Percentiles rank a stretch among this genome's conserved stretches.
These are phyloP conservation scores for Plasmodium gonderi DNA, from an alignment of 169 alveolate genomes.

Conservation along the genomic window DNA sequence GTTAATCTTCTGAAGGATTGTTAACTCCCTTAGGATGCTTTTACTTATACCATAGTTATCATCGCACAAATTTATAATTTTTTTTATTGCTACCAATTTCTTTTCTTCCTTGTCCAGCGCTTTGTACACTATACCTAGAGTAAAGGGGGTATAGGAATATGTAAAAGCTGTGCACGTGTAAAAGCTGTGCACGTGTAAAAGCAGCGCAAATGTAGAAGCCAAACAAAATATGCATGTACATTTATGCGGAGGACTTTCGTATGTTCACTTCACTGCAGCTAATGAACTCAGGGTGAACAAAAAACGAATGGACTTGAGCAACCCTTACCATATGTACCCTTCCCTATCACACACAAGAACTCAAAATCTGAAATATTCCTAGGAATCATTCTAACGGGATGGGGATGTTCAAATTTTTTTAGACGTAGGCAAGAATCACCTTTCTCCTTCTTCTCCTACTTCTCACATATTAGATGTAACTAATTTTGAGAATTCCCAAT, in stretches of 20 bases:
- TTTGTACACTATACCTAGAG: slow-evolving; percentile 51
- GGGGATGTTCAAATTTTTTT: background rate
- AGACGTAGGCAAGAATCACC: background rate
- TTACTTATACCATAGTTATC: slow-evolving; percentile 69
- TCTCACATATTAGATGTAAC: background rate
- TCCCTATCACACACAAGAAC: slow-evolving; percentile 62
- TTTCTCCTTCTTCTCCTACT: too few relatives aligned
- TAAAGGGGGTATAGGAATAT: background rate
- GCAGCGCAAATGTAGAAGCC: too few relatives aligned
- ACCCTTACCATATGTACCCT: slow-evolving; percentile 69
- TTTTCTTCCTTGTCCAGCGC: slow-evolving; percentile 58
- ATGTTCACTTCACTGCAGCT: too few relatives aligned
- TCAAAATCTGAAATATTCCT: slow-evolving; percentile 46
- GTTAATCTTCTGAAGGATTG: slow-evolving; percentile 66
- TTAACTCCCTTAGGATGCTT: slow-evolving; percentile 54
- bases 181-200: background rate
- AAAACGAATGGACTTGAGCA: background rate
- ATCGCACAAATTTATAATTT: slow-evolving; percentile 45
- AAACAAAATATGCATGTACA: slow-evolving; percentile 7
- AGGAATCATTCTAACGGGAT: slow-evolving; percentile 13
- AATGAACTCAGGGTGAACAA: background rate
- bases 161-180: background rate
- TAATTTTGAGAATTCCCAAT: background rate
- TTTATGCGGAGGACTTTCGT: too few relatives aligned
- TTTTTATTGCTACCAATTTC: slow-evolving; percentile 61